Evolutionary conservation across 768 basidiomycete species (phyloP).

Genomic region (Suillus paluster): DNA sequence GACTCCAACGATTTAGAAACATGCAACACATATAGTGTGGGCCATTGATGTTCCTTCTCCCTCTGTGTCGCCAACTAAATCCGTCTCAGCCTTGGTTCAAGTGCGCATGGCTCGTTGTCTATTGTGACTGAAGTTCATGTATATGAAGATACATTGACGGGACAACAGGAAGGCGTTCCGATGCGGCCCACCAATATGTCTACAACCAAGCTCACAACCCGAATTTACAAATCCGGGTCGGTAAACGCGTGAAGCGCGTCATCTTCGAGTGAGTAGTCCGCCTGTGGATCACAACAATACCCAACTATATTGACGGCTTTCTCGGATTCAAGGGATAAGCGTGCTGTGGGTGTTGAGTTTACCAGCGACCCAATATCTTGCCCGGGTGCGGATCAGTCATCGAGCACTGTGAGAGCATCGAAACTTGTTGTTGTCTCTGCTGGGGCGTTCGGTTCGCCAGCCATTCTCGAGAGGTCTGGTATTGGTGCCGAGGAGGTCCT

Average conservation of each 20-base stretch:
- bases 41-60: neutral
- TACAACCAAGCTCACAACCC: constrained; percentile 23
- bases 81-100: constrained; percentile 19
- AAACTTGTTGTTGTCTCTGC: constrained; percentile 45
- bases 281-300: neutral
- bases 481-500: constrained; percentile 41
- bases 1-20: constrained; percentile 52
- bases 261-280: constrained; percentile 35
- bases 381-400: constrained; percentile 12
- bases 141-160: constrained; percentile 54
- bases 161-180: constrained; percentile 39
- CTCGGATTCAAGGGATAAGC: constrained; percentile 27
- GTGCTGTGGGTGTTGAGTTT: no score
- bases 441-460: constrained; percentile 51
- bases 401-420: constrained; percentile 30
- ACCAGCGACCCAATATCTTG: constrained; percentile 28
- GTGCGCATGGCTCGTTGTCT: constrained; percentile 13
- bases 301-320: neutral
- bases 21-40: constrained; percentile 28
- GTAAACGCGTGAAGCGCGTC: constrained; percentile 40
- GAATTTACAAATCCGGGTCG: constrained; percentile 38
- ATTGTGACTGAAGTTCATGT: neutral
- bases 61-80: neutral
- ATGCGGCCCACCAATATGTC: constrained; percentile 38
- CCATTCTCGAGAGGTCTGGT: constrained; percentile 58